These are phyloP conservation scores for Elsinoe perseae DNA, from an alignment of 2,329 filamentous ascomycete species.

Conservation along the genomic window DNA sequence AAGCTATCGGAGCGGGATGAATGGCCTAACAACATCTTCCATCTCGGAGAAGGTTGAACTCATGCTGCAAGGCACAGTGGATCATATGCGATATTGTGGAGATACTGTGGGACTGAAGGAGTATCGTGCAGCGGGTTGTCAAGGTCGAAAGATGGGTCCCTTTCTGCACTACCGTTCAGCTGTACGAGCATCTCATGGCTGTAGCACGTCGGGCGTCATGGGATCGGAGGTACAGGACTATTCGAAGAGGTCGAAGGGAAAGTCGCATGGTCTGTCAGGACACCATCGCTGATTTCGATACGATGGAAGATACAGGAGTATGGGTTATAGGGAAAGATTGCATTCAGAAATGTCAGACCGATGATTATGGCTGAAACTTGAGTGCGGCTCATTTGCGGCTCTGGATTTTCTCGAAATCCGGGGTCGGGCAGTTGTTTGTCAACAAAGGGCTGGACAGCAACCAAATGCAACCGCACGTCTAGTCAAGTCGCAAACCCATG, in stretches of 20 bases:
- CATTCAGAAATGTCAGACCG: background rate
- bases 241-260: too few relatives aligned
- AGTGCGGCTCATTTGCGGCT: background rate
- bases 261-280: too few relatives aligned
- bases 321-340: too few relatives aligned
- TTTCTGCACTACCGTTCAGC: background rate
- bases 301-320: too few relatives aligned
- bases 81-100: background rate
- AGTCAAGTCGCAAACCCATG: background rate
- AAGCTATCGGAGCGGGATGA: background rate
- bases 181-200: background rate
- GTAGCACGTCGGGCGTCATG: background rate
- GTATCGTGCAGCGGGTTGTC: constrained; percentile 8
- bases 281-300: too few relatives aligned
- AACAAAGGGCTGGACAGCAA: background rate
- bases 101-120: background rate
- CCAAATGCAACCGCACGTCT: background rate
- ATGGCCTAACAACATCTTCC: constrained; percentile 1
- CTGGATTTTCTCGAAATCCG: background rate
- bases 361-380: background rate
- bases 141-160: constrained; percentile 10
- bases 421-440: background rate
- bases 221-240: background rate
- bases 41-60: background rate
- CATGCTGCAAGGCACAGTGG: background rate